These are phyloP conservation scores for Botryotinia globosa DNA, from an alignment of 2,329 filamentous ascomycete genomes.

Conservation along the genomic window DNA sequence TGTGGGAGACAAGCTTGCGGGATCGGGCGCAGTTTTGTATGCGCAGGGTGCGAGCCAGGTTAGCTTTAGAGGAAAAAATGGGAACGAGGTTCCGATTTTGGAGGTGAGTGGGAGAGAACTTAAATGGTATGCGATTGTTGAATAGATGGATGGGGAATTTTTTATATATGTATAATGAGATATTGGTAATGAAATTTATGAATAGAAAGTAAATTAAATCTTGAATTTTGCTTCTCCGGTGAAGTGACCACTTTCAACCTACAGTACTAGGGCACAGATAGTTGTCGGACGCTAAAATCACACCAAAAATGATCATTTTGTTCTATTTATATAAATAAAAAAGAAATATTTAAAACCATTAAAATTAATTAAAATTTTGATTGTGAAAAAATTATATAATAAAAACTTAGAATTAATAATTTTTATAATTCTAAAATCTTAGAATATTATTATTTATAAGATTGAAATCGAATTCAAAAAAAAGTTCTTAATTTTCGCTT, in stretches of 20 bases:
- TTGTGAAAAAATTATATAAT: too few relatives aligned
- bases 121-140: constrained; percentile 10
- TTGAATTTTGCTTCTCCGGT: not conserved
- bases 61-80: constrained; percentile 1
- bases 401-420: too few relatives aligned
- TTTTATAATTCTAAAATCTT: too few relatives aligned
- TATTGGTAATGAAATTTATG: not conserved
- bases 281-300: too few relatives aligned
- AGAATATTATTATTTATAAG: too few relatives aligned
- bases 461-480: too few relatives aligned
- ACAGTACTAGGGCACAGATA: too few relatives aligned
- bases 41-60: constrained; percentile 23
- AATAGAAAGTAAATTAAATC: not conserved
- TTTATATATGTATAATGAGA: constrained; percentile 3
- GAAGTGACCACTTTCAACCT: not conserved
- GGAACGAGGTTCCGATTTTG: not conserved
- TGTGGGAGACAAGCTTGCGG: not conserved
- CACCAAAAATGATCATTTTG: too few relatives aligned
- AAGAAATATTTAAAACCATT: too few relatives aligned
- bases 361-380: too few relatives aligned
- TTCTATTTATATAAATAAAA: too few relatives aligned
- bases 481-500: too few relatives aligned
- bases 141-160: not conserved
- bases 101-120: constrained; percentile 1
- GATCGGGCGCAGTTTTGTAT: constrained; percentile 26